Conservation (phyloP, 2,329 filamentous ascomycete genomes). For the Penicillium brevicompactum region DNA sequence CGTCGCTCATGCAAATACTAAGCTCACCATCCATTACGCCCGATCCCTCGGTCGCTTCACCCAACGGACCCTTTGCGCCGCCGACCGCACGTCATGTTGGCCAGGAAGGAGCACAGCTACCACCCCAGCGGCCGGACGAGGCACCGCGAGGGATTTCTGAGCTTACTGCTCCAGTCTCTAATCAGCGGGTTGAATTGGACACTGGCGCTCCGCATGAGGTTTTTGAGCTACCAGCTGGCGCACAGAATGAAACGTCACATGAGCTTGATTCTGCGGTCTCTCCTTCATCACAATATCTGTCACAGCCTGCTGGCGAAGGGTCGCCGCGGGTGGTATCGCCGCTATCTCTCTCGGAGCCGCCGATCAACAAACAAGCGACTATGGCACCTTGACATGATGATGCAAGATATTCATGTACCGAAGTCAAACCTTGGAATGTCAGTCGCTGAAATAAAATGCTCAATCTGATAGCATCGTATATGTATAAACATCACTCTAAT, state of each 20-base stretch:
- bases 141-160: background rate
- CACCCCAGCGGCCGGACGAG: background rate
- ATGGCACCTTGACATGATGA: too few species aligned
- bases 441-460: too few species aligned
- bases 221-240: background rate
- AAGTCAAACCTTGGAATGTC: too few species aligned
- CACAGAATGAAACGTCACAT: background rate
- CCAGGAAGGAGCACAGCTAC: background rate
- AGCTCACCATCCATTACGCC: slow-evolving; percentile 60
- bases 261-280: background rate
- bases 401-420: too few species aligned
- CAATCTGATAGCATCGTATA: too few species aligned
- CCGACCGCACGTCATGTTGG: background rate
- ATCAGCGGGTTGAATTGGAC: background rate
- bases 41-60: background rate
- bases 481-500: too few species aligned
- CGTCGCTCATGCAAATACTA: slow-evolving; percentile 78
- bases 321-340: background rate
- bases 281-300: background rate
- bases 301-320: background rate
- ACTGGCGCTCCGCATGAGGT: background rate
- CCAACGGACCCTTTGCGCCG: background rate
- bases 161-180: background rate
- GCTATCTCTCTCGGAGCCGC: background rate
- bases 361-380: background rate